Base-by-base conservation (phyloP, 2,329 filamentous ascomycete species). In the Myriosclerotinia curreyana region DNA sequence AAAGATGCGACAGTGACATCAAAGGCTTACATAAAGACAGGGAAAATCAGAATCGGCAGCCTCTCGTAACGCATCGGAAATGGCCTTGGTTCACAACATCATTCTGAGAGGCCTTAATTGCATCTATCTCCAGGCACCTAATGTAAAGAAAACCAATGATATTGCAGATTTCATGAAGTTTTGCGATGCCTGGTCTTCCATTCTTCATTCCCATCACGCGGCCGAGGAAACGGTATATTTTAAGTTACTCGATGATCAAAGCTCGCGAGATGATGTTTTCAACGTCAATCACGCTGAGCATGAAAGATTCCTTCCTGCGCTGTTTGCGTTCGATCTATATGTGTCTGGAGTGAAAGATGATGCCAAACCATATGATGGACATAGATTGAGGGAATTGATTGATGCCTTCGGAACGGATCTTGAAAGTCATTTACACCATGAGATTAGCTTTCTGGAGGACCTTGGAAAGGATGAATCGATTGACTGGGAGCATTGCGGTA, bases 211-310 rank as follows among this genome's bases (percentile, higher is more conserved):
- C 4, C 79, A 81, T 65, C 79, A 81, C 66, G 54, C 71, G 0
- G 62, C 66, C 0, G 79, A 81, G 66, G 79, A 81, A 61, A 67
- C 62, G 0, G 52, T 68, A 12, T 71, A 79, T 49, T 81, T 81
- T 65, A 77, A 77, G 0, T 66, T 71, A 0, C 72, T 80, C 14
- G 76, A 79, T 63, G 62, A 69, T 36, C 65, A 77, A 44, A 51
- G 50, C 25, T 46, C 66, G 72, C 3, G 75, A 73, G 1, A 74
- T 75, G 28, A 70, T 70, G 31, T 50, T 15, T 55, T 77, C 76
- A 49, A 65, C 73, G 31, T 49, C 3, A 80, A 79, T 66, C 69
- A 79, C 5, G 71, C 74, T n/a, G 77, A 81, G 63, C 79, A 80
- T 67, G 69, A 72, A 7, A 67, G 69, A 0, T 80, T 81, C 65